These are phyloP conservation scores for Floccularia luteovirens DNA, from an alignment of 768 basidiomycete genomes.

Conservation along the genomic window DNA sequence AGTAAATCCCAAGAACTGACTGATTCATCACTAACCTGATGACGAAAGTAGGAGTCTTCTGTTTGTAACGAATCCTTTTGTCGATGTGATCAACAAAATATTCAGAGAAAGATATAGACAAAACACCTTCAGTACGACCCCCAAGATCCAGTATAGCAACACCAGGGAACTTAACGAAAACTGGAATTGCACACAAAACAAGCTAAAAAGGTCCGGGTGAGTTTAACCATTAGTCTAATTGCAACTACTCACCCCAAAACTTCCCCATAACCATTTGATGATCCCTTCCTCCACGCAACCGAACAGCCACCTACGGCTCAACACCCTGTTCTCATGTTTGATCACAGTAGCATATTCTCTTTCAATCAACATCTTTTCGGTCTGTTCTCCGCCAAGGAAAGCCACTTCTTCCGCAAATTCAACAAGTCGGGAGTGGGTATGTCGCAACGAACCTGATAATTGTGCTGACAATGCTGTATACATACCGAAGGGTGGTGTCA, in stretches of 20 bases:
- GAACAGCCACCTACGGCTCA: constrained; percentile 82
- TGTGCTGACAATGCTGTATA: constrained; percentile 87
- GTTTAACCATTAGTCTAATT: background rate
- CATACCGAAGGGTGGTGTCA: constrained; percentile 89
- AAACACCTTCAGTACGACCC: constrained; percentile 77
- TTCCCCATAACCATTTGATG: constrained; percentile 96
- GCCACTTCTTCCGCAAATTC: constrained; percentile 89
- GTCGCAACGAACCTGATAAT: constrained; percentile 82
- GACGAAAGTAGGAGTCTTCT: constrained; percentile 82
- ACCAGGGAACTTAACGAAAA: constrained; percentile 85
- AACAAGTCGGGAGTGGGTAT: constrained; percentile 85
- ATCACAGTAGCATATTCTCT: constrained; percentile 80
- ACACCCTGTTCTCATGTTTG: constrained; percentile 77
- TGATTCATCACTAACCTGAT: constrained; percentile 42
- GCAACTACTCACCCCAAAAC: constrained; percentile 66
- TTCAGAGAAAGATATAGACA: background rate
- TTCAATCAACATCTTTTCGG: constrained; percentile 89
- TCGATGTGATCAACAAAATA: background rate
- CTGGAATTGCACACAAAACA: constrained; percentile 86
- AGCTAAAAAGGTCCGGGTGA: constrained; percentile 34
- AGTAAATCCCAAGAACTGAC: background rate
- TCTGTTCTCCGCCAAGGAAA: constrained; percentile 81
- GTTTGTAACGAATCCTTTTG: constrained; percentile 91
- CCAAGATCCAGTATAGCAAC: constrained; percentile 64
- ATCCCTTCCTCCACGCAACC: constrained; percentile 91